Evolutionary conservation across 1,284 basidiomycete species (phyloP).

Genomic region (Puccinia hordei): DNA sequence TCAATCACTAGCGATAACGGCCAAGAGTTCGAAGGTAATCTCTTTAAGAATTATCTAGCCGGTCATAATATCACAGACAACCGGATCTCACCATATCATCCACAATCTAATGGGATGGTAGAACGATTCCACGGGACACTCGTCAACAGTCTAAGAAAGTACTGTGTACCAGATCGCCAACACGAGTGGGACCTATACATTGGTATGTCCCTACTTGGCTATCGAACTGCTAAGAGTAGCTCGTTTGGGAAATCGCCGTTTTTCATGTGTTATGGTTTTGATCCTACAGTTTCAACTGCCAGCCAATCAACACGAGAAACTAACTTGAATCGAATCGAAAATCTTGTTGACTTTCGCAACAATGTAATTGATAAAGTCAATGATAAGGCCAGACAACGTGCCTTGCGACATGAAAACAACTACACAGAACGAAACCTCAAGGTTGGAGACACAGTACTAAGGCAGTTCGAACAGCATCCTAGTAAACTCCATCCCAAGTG

Average conservation of each 20-base stretch:
- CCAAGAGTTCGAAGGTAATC: no score
- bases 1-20: background rate
- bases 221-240: no score
- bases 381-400: background rate
- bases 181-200: no score
- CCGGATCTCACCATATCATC: slow-evolving; percentile 4
- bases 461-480: background rate
- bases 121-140: slow-evolving; percentile 17
- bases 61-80: slow-evolving; percentile 2
- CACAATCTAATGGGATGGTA: slow-evolving; percentile 19
- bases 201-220: no score
- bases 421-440: background rate
- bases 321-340: background rate
- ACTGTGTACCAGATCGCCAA: background rate
- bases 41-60: background rate
- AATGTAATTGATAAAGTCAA: slow-evolving; percentile 8
- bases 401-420: background rate
- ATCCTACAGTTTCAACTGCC: no score
- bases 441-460: background rate
- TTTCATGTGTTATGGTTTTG: no score
- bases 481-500: background rate
- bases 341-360: background rate
- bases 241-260: no score
- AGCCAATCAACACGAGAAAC: no score
- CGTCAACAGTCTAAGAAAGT: background rate